These are phyloP conservation scores for Beta vulgaris DNA, from an alignment of 148 eudicot genomes.

Conservation along the genomic window DNA sequence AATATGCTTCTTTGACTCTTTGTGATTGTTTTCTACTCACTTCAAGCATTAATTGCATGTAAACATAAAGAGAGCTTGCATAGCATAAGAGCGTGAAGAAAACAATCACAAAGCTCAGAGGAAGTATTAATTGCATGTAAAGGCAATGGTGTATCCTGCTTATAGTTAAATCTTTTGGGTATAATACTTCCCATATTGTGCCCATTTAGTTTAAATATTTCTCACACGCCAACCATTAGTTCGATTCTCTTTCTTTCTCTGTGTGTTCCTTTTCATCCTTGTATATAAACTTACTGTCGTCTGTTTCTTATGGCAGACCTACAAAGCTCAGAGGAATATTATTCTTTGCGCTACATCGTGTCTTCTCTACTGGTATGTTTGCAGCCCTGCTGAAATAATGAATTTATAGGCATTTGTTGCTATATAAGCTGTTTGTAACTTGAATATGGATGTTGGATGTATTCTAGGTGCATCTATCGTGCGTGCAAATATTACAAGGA, in stretches of 20 bases:
- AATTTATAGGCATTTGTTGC: background rate
- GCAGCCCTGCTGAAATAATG: background rate
- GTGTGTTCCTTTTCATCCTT: too few relatives aligned
- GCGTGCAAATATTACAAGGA: slow-evolving; percentile 79
- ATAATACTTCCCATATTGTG: background rate
- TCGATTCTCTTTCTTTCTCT: background rate
- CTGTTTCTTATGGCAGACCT: slow-evolving; percentile 45
- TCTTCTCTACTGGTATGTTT: slow-evolving; percentile 79
- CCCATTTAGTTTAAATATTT: background rate
- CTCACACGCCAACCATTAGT: background rate
- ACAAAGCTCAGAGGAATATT: slow-evolving; percentile 87
- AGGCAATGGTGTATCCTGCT: background rate
- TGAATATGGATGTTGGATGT: background rate
- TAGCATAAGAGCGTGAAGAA: background rate
- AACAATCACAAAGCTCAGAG: too few relatives aligned
- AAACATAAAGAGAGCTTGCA: background rate
- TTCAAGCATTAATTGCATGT: background rate
- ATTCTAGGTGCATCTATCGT: slow-evolving; percentile 74
- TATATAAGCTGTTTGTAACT: background rate
- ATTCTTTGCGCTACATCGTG: slow-evolving; percentile 65
- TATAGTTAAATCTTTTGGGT: background rate
- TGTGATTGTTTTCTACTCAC: background rate
- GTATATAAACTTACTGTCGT: background rate
- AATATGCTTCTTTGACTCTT: background rate
- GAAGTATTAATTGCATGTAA: too few relatives aligned